Percentiles rank a stretch among this genome's conserved stretches.
Evolutionary conservation across 1,284 basidiomycete species (phyloP).

Genomic region (Ustilago bromivora): DNA sequence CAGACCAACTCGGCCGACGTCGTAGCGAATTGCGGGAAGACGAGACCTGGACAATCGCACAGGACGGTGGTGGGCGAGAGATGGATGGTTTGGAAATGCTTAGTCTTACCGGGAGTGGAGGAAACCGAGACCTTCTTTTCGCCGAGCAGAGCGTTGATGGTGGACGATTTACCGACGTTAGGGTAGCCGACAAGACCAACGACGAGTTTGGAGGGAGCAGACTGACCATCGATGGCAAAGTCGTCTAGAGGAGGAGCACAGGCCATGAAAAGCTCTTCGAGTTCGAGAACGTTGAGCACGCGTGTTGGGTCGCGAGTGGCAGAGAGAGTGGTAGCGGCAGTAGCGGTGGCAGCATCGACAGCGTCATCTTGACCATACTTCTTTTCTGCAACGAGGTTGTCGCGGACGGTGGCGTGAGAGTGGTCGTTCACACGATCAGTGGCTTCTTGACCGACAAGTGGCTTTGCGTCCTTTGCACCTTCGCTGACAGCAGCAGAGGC

Average conservation of each 20-base stretch:
- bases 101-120: slow-evolving; percentile 81
- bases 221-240: slow-evolving; percentile 52
- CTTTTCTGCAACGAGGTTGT: slow-evolving; percentile 41
- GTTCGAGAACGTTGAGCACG: slow-evolving; percentile 86
- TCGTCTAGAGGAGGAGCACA: slow-evolving; percentile 82
- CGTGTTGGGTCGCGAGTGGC: slow-evolving; percentile 77
- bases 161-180: slow-evolving; percentile 69
- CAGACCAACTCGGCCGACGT: slow-evolving; percentile 88
- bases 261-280: slow-evolving; percentile 85
- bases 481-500: slow-evolving; percentile 40
- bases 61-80: slow-evolving; percentile 87
- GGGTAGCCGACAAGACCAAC: slow-evolving; percentile 79
- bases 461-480: slow-evolving; percentile 46
- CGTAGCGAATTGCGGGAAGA: slow-evolving; percentile 89
- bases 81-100: slow-evolving; percentile 98
- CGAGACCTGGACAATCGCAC: slow-evolving; percentile 99
- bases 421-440: slow-evolving; percentile 33
- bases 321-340: slow-evolving; percentile 57
- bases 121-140: slow-evolving; percentile 69
- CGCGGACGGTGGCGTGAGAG: slow-evolving; percentile 30
- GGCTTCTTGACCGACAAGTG: slow-evolving; percentile 52
- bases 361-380: slow-evolving; percentile 32
- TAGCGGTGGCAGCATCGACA: slow-evolving; percentile 65
- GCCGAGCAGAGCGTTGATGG: slow-evolving; percentile 68
- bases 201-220: slow-evolving; percentile 73